Evolutionary conservation across 1,284 basidiomycete genomes (phyloP).

Genomic region (Termitomyces sp.): DNA sequence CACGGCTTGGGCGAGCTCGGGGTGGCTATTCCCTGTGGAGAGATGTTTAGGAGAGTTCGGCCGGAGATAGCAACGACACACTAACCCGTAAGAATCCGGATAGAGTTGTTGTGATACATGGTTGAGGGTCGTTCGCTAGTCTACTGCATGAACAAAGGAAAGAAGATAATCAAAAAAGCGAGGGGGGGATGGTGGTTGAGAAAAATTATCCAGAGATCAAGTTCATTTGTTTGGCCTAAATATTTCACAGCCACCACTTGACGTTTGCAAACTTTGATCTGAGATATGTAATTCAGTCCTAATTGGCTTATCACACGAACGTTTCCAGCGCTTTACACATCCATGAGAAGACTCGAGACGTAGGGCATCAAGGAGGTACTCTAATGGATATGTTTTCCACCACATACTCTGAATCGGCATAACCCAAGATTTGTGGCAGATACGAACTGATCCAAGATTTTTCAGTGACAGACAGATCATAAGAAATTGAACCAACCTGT

Average conservation of each 20-base stretch:
- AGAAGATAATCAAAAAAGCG: constrained; percentile 13
- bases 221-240: constrained; percentile 17
- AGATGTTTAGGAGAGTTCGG: constrained; percentile 14
- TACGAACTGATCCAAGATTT: constrained; percentile 54
- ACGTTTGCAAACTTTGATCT: neutral
- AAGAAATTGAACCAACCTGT: constrained; percentile 56
- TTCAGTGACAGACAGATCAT: constrained; percentile 10
- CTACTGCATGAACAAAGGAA: constrained; percentile 30
- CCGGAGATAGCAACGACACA: constrained; percentile 26
- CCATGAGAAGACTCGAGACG: neutral
- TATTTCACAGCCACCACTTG: constrained; percentile 16
- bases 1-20: constrained; percentile 91
- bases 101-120: constrained; percentile 90
- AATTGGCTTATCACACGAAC: constrained; percentile 16
- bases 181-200: constrained; percentile 11
- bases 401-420: constrained; percentile 94
- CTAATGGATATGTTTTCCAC: constrained; percentile 88
- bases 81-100: constrained; percentile 88
- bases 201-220: constrained; percentile 17
- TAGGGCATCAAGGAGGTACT: constrained; percentile 26
- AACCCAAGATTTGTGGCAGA: constrained; percentile 79
- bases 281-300: neutral
- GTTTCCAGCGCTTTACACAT: no score
- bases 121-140: constrained; percentile 20
- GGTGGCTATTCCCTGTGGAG: constrained; percentile 89